Base-by-base conservation (phyloP, 805 yeast genomes). In the Lipomyces starkeyi region DNA sequence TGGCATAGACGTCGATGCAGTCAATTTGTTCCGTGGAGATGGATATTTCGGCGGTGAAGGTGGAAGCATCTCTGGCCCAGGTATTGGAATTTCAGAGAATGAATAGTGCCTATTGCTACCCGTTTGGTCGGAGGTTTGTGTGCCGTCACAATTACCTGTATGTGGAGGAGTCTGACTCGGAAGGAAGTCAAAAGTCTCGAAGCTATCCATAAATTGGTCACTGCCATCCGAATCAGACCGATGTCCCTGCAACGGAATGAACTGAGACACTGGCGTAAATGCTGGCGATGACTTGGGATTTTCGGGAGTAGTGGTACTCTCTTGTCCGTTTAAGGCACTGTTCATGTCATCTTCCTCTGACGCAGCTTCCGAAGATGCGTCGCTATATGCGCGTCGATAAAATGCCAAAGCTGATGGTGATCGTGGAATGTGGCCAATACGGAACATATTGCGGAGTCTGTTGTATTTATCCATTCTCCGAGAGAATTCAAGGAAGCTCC, bases 331-430 rank as follows among this genome's bases (percentile, higher is more conserved):
- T 13, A 17, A 3, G 20, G 27, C 52, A 13, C 53, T 34, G 37
- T 55, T 29, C 22, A 25, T 29, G 14, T 22, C 62, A 25, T 61
- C 59, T n/a, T 29, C 25, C 14, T 65, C 68, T 3, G 63, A 66
- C 14, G 61, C 20, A 6, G 61, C 29, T 20, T 66, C 70, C 11
- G 71, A 25, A 13, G 72, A 68, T 17, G 65, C 53, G 54, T 69
- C 72, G 34, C 49, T 47, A 53, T 69, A 69, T n/a, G 65, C 66
- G 14, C 64, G 55, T 9, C 66, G 47, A 27, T 71, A 66, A 22
- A 60, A 58, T 14, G 72, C 70, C 20, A 69, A 58, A 5, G 61
- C 20, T 17, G 72, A 69, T 13, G 72, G 72, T 14, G 66, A 58
- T n/a, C 57, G 52, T 8, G 72, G 72, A 13, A 61, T 67, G 40